Evolutionary conservation across 345 rosid species (phyloP).

Genomic region (Nasturtium officinale): DNA sequence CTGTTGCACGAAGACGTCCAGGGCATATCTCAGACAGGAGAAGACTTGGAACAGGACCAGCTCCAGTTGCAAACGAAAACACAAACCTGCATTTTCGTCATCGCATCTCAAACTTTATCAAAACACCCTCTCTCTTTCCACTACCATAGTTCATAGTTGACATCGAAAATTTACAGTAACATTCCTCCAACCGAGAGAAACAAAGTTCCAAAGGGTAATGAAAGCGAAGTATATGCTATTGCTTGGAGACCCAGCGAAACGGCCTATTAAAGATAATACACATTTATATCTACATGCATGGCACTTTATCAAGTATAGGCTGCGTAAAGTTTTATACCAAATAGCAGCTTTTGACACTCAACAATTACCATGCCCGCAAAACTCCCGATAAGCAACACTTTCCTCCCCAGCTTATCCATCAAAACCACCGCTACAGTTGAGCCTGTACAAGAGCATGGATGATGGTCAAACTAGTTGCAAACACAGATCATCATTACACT

Average conservation of each 20-base stretch:
- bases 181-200: conserved; percentile 89
- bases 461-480: conserved; percentile 22
- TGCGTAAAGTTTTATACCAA: not conserved
- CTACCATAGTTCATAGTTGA: conserved; percentile 6
- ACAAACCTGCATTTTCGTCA: conserved; percentile 67
- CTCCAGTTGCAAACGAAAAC: conserved; percentile 74
- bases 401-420: conserved; percentile 95
- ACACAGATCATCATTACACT: conserved; percentile 24
- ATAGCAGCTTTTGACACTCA: conserved; percentile 26
- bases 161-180: conserved; percentile 66
- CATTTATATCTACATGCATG: conserved; percentile 8
- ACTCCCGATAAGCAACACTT: conserved; percentile 83
- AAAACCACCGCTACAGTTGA: conserved; percentile 74
- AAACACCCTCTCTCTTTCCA: not conserved
- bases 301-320: not conserved
- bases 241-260: conserved; percentile 76
- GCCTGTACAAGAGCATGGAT: conserved; percentile 50
- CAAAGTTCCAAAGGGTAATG: conserved; percentile 54
- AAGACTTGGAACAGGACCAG: conserved; percentile 92
- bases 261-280: conserved; percentile 52
- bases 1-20: conserved; percentile 80
- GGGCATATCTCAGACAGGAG: conserved; percentile 92
- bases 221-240: conserved; percentile 64
- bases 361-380: conserved; percentile 83
- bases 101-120: conserved; percentile 10